These are phyloP conservation scores for Spergularia marina DNA, from an alignment of 148 eudicot genomes.

Conservation along the genomic window DNA sequence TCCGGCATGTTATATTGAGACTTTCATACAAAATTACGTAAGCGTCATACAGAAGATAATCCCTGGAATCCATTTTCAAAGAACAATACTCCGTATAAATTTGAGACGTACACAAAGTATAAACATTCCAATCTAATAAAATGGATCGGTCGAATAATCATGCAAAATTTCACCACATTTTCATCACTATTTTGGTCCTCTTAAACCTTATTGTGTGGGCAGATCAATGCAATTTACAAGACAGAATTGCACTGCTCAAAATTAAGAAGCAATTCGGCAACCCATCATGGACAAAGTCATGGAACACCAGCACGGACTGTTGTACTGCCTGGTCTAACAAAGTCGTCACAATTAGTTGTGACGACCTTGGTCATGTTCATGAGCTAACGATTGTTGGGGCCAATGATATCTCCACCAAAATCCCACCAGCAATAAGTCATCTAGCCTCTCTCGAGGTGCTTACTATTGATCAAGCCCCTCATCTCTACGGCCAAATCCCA, in stretches of 20 bases:
- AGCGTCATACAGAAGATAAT: too few species aligned
- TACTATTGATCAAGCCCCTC: neutral
- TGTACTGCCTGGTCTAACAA: conserved; percentile 6
- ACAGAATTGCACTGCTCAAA: conserved; percentile 6
- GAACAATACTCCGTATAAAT: neutral
- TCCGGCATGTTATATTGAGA: too few species aligned
- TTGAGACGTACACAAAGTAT: too few species aligned
- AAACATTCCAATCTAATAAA: neutral
- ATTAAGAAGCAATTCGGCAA: conserved; percentile 8
- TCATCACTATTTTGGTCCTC: neutral
- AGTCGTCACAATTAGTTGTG: conserved; percentile 7
- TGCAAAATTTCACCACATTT: neutral
- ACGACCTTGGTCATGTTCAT: conserved; percentile 3
- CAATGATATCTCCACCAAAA: neutral
- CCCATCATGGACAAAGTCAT: conserved; percentile 6
- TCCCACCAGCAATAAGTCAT: conserved; percentile 8
- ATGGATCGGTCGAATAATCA: neutral
- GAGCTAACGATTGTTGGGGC: neutral
- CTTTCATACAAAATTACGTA: too few species aligned
- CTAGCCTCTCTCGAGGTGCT: conserved; percentile 11
- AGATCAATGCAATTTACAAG: conserved; percentile 11
- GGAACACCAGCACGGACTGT: neutral
- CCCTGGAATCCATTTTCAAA: too few species aligned
- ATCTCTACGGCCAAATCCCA: conserved; percentile 2
- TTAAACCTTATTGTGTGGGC: neutral